Conservation (phyloP, 352 stramenopile genomes). For the Phytophthora sojae region DNA sequence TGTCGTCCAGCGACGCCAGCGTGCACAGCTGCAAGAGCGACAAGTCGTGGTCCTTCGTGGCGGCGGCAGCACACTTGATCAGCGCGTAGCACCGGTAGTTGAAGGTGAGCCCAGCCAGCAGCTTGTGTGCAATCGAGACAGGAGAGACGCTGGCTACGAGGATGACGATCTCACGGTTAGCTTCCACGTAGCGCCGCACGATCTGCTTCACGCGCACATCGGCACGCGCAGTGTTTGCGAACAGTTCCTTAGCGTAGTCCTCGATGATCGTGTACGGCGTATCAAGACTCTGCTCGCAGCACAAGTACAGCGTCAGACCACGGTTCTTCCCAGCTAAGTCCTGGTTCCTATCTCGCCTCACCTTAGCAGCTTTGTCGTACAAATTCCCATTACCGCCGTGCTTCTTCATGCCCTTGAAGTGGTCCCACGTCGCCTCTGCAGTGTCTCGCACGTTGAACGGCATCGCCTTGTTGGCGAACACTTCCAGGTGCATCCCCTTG, state of each 20-base stretch:
- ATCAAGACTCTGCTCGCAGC: constrained; percentile 27
- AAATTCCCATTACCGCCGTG: constrained; percentile 43
- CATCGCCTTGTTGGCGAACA: constrained; percentile 49
- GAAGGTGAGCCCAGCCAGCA: constrained; percentile 42
- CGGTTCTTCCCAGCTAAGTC: background rate
- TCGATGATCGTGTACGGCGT: constrained; percentile 39
- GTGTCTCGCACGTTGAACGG: constrained; percentile 44
- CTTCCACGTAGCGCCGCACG: constrained; percentile 56
- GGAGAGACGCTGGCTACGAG: constrained; percentile 58
- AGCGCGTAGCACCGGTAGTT: constrained; percentile 65
- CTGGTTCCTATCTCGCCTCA: background rate
- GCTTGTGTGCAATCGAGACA: constrained; percentile 56
- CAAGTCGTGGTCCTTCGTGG: constrained; percentile 16
- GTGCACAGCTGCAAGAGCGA: constrained; percentile 32
- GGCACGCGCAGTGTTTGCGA: constrained; percentile 27
- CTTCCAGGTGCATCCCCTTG: constrained; percentile 33
- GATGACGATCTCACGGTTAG: constrained; percentile 58
- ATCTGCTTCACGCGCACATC: constrained; percentile 62
- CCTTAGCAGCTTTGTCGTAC: constrained; percentile 40
- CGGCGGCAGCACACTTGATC: constrained; percentile 24
- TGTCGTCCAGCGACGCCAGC: constrained; percentile 28
- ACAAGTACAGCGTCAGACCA: constrained; percentile 1
- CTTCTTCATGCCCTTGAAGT: constrained; percentile 51
- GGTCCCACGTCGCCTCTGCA: constrained; percentile 41
- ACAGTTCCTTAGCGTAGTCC: constrained; percentile 40